Base-by-base conservation (phyloP, 2,329 filamentous ascomycete species). In the Calonectria leucothoes region DNA sequence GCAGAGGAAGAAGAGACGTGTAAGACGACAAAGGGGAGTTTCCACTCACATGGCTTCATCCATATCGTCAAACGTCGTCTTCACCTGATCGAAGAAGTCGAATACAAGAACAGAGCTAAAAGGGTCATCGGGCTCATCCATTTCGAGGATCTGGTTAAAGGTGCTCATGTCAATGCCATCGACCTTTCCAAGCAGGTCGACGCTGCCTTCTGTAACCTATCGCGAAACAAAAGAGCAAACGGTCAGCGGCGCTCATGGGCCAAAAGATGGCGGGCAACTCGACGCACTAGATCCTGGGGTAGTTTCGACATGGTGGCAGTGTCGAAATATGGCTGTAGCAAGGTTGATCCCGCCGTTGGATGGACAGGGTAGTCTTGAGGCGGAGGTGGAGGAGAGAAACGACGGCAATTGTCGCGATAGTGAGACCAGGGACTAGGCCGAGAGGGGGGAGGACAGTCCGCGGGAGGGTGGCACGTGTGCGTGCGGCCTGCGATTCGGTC, bases 111-210 rank as follows among this genome's bases (percentile, higher is more conserved):
- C 93, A 80, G 89, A 91, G 86, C 94, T 97, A 88, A 98, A 98
- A 63, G 98, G 95, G 79, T 93, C 90, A 76, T 96, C 94, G 14
- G 93, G 91, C 76, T 98, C 97, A 84, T 99, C 97, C 96, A 99
- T 98, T 85, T 98, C 97, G 75, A 98, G 91, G 83, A 99, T 98
- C 88, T 98, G 97, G 80, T 93, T 92, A 81, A 99, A 99, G 70
- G 95, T 98, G 69, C 85, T 83, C 74, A 88, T 86, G 84, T 98
- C 96, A 85, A 99, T 93, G 82, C 89, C 89, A 77, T 97, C 94
- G 73, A 91, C 92, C 77, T 95, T 91, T 73, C 94, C 71, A 59
- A 77, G 91, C 74, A 89, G 88, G 73, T 89, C 88, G 80, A 92
- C 84, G 74, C 85, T 87, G 70, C 86, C 84, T 72, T 84, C 82